Percentiles rank a stretch among this genome's conserved stretches.
phyloP scores from a whole-genome alignment of 441 rosid species.

The Lepidium campestre region DNA sequence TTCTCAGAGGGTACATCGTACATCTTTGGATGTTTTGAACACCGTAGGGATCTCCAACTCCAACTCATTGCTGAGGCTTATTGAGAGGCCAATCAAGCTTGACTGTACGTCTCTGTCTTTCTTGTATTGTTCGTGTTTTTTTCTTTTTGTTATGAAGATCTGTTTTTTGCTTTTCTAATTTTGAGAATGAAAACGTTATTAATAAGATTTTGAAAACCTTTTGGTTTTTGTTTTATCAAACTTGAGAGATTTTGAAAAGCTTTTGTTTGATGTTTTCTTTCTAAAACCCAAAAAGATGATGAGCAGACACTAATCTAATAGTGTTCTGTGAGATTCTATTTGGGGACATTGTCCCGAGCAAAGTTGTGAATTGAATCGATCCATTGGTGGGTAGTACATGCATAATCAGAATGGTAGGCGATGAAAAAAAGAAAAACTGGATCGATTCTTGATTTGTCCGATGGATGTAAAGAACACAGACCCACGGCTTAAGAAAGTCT shows the following conservation, averaged over 20 bases:
- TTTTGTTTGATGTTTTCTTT: background rate
- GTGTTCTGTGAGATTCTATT: background rate
- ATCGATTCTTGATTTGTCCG: too few relatives aligned
- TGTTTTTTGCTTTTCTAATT: background rate
- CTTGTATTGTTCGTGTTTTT: background rate
- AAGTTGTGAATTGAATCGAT: background rate
- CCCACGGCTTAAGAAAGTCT: too few relatives aligned
- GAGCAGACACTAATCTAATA: background rate
- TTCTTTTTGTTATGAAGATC: background rate
- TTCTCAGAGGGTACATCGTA: constrained; percentile 71
- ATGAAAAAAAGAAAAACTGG: too few relatives aligned
- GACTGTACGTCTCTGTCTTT: background rate
- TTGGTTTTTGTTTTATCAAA: background rate
- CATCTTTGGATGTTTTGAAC: background rate
- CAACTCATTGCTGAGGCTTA: constrained; percentile 42
- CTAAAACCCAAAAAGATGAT: background rate
- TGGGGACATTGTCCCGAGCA: background rate
- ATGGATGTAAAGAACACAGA: too few relatives aligned
- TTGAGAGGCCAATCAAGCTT: constrained; percentile 71
- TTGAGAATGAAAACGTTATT: background rate
- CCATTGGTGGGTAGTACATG: background rate
- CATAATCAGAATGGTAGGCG: background rate
- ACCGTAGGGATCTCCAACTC: background rate
- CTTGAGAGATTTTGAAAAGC: too few relatives aligned
- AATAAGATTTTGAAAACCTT: background rate